These are phyloP conservation scores for Platanus orientalis DNA, from an alignment of 164 flowering plant genomes.

Conservation along the genomic window DNA sequence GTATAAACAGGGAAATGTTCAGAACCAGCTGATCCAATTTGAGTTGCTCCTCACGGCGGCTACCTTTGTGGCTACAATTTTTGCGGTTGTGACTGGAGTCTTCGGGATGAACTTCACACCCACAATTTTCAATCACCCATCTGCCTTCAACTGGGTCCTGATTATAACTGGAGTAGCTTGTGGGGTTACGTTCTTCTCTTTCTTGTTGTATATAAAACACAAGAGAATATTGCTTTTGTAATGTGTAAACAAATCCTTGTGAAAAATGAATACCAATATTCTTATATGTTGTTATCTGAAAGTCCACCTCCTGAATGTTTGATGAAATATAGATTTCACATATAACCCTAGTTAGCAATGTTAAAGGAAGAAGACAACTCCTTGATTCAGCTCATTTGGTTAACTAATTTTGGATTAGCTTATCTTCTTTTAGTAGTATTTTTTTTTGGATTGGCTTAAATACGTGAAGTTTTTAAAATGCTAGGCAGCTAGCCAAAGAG, in stretches of 20 bases:
- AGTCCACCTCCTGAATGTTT: neutral
- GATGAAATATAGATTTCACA: neutral
- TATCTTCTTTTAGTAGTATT: too few relatives aligned
- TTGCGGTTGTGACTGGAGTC: conserved; percentile 78
- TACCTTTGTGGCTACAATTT: conserved; percentile 76
- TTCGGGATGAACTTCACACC: conserved; percentile 89
- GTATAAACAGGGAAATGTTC: conserved; percentile 76
- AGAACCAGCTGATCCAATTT: conserved; percentile 85
- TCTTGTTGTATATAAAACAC: conserved; percentile 62
- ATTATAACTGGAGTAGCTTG: conserved; percentile 46
- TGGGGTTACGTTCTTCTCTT: conserved; percentile 41
- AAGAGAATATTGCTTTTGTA: conserved; percentile 66
- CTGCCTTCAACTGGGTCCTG: conserved; percentile 66
- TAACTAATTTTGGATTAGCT: too few relatives aligned
- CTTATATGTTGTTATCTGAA: neutral
- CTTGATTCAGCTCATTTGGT: too few relatives aligned
- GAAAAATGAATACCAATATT: conserved; percentile 5
- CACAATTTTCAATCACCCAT: conserved; percentile 46
- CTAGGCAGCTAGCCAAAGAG: too few relatives aligned
- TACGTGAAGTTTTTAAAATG: too few relatives aligned
- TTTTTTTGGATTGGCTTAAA: too few relatives aligned
- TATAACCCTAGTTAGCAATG: too few relatives aligned
- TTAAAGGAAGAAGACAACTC: too few relatives aligned
- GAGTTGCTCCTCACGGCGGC: conserved; percentile 92
- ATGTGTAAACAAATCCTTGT: neutral